These are phyloP conservation scores for Lipomyces mesembrius DNA, from an alignment of 805 yeast species.

Conservation along the genomic window DNA sequence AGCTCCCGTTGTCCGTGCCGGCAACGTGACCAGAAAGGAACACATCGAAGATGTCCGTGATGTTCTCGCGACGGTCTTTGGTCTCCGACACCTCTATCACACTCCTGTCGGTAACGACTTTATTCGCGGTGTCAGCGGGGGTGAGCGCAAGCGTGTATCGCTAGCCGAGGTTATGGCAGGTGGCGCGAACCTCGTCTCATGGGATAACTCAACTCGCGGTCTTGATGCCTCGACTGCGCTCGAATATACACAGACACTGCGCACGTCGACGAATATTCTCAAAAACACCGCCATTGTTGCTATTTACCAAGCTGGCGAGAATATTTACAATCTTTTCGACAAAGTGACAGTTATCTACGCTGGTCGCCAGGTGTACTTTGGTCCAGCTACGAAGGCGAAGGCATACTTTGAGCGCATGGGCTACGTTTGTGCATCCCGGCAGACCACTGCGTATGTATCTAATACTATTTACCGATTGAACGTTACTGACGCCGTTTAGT, in stretches of 20 bases:
- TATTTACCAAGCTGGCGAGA: constrained; percentile 61
- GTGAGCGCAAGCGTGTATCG: constrained; percentile 81
- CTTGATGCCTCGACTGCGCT: constrained; percentile 83
- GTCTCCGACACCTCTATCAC: constrained; percentile 49
- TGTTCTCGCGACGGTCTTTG: constrained; percentile 60
- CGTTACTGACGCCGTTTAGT: constrained; percentile 44
- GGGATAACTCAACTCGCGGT: constrained; percentile 88
- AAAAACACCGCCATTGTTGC: constrained; percentile 62
- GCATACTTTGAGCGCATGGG: constrained; percentile 60
- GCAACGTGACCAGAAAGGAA: constrained; percentile 53
- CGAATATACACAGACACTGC: constrained; percentile 70
- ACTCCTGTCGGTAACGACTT: constrained; percentile 55
- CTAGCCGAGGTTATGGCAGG: constrained; percentile 76
- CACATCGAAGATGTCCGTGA: constrained; percentile 77
- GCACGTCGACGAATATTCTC: constrained; percentile 58
- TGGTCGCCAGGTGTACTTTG: constrained; percentile 61
- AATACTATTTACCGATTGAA: too few species aligned
- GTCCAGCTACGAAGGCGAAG: constrained; percentile 53
- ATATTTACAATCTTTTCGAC: constrained; percentile 58
- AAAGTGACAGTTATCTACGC: constrained; percentile 59
- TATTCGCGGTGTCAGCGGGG: constrained; percentile 63
- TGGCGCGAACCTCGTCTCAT: constrained; percentile 66
- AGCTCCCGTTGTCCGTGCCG: constrained; percentile 61
- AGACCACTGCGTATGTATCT: constrained; percentile 45
- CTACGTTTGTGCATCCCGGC: constrained; percentile 60